Evolutionary conservation across 2,329 filamentous ascomycete genomes (phyloP).

Genomic region (Apiospora sp.): DNA sequence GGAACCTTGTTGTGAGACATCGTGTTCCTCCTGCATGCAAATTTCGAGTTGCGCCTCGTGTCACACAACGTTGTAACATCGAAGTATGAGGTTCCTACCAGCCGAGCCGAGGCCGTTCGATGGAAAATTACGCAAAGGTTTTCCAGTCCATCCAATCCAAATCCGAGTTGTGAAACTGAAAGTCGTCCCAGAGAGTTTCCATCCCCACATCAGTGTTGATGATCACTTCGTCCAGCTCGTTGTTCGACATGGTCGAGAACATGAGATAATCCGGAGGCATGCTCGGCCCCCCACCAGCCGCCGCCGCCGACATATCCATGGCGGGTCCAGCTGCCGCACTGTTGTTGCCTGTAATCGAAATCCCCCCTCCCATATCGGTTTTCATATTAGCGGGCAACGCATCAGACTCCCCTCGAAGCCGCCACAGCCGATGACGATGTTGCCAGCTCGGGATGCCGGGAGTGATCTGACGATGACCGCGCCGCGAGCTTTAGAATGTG

Average conservation of each 20-base stretch:
- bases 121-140: conserved; percentile 30
- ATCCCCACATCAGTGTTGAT: conserved; percentile 44
- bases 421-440: neutral
- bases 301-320: conserved; percentile 35
- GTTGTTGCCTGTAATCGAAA: conserved; percentile 31
- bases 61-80: neutral
- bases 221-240: conserved; percentile 45
- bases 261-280: conserved; percentile 38
- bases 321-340: conserved; percentile 26
- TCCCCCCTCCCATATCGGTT: neutral
- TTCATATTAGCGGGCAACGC: neutral
- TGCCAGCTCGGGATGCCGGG: neutral
- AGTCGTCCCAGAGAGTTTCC: conserved; percentile 44
- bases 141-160: conserved; percentile 47
- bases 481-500: conserved; percentile 52
- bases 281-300: conserved; percentile 29
- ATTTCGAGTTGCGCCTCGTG: neutral
- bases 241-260: conserved; percentile 47
- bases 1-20: conserved; percentile 7
- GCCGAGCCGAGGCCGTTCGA: neutral
- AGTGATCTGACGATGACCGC: conserved; percentile 34
- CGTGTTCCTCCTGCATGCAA: neutral
- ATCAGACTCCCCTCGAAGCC: neutral
- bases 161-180: conserved; percentile 44
- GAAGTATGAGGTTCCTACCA: neutral